These are phyloP conservation scores for Pichia ethanolica DNA, from an alignment of 805 yeast genomes.

Conservation along the genomic window DNA sequence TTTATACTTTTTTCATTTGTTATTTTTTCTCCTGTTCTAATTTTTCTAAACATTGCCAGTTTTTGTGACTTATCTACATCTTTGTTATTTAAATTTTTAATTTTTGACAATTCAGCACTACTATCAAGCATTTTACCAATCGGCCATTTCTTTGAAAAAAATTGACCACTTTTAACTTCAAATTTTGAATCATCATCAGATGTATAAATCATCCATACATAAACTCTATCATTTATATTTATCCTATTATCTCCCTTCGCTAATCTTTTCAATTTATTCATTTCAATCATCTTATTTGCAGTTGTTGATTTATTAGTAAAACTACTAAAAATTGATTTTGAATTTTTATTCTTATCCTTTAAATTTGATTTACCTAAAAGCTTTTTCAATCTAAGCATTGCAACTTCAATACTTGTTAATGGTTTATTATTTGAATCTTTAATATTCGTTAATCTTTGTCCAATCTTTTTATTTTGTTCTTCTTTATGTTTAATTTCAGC, in stretches of 20 bases:
- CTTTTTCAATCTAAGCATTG: constrained; percentile 12
- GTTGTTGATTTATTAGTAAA: background rate
- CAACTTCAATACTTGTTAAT: constrained; percentile 11
- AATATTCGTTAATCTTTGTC: constrained; percentile 7
- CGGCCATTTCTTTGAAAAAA: constrained; percentile 49
- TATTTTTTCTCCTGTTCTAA: constrained; percentile 18
- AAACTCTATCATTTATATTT: constrained; percentile 36
- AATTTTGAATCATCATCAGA: constrained; percentile 20
- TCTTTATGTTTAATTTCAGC: constrained; percentile 23
- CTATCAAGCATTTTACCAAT: constrained; percentile 53
- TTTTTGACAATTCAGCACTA: constrained; percentile 38
- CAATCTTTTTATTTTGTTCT: constrained; percentile 8
- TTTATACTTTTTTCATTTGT: background rate
- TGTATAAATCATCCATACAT: constrained; percentile 40
- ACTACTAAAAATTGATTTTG: constrained; percentile 4
- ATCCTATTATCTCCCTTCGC: constrained; percentile 50
- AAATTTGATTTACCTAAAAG: constrained; percentile 2
- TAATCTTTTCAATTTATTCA: constrained; percentile 34
- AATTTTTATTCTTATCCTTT: background rate
- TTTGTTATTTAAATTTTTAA: constrained; percentile 43
- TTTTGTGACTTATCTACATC: constrained; percentile 35
- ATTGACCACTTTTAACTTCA: constrained; percentile 26
- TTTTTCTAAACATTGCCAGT: constrained; percentile 39
- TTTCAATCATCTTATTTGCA: constrained; percentile 23
- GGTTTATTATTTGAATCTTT: constrained; percentile 3